Conservation (phyloP, 768 basidiomycete genomes). For the Suillus occidentalis region DNA sequence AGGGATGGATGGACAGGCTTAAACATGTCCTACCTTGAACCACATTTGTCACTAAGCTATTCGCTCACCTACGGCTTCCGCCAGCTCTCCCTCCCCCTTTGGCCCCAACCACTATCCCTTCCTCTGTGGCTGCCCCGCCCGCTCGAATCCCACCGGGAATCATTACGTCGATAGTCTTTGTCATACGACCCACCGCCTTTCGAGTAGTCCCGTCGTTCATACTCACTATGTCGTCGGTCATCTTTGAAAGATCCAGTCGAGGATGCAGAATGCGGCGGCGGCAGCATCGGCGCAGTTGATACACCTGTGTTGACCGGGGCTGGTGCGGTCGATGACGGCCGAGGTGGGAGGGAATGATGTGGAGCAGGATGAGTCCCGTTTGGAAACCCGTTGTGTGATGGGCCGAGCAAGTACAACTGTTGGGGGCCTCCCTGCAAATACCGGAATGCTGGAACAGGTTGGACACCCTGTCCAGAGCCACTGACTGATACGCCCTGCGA, state of each 20-base stretch:
- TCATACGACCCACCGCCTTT: slow-evolving; percentile 13
- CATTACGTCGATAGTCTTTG: slow-evolving; percentile 16
- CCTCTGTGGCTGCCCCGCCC: slow-evolving; percentile 14
- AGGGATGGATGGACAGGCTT: not conserved
- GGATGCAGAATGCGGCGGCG: slow-evolving; percentile 18
- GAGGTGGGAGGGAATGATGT: not conserved
- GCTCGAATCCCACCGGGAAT: slow-evolving; percentile 18
- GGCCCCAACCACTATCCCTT: slow-evolving; percentile 10
- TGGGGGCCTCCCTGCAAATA: not conserved
- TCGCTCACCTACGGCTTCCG: not conserved
- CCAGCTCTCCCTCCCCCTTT: slow-evolving; percentile 5
- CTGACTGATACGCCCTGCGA: not conserved
- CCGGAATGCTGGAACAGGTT: not conserved
- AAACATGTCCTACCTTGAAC: not conserved
- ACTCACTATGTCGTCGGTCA: slow-evolving; percentile 15
- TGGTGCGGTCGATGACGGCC: not conserved
- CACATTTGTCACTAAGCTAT: not conserved
- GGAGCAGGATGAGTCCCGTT: not conserved
- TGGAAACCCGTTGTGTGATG: not conserved
- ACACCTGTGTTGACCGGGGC: not conserved
- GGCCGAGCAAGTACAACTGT: not conserved
- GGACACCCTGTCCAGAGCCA: not conserved
- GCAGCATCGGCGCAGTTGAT: slow-evolving; percentile 16
- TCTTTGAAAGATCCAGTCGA: slow-evolving; percentile 17
- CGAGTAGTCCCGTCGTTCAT: slow-evolving; percentile 5